Conservation (phyloP, 2,329 filamentous ascomycete genomes). For the Exophiala lecanii-corni region DNA sequence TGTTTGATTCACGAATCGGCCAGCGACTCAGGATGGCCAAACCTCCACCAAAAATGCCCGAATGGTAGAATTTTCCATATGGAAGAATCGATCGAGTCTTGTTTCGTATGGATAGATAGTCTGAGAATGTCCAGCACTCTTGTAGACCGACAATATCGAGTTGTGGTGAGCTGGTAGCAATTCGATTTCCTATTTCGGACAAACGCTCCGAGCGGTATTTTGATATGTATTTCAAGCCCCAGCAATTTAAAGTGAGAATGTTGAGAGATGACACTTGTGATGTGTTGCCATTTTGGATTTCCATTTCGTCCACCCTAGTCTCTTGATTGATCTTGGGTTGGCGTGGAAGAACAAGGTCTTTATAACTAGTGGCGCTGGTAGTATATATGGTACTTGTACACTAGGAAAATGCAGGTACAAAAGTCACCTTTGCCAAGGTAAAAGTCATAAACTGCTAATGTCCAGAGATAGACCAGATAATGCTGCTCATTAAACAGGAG, state of each 20-base stretch:
- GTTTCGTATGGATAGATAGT: conserved; percentile 73
- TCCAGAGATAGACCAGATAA: no score
- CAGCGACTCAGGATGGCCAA: conserved; percentile 85
- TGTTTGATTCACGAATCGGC: conserved; percentile 85
- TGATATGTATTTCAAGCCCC: conserved; percentile 86
- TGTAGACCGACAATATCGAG: conserved; percentile 90
- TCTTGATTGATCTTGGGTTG: not conserved
- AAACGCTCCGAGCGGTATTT: conserved; percentile 73
- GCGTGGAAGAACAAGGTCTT: not conserved
- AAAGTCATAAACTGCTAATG: no score
- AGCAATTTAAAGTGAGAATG: conserved; percentile 89
- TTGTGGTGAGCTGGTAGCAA: conserved; percentile 62
- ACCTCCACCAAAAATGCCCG: conserved; percentile 83
- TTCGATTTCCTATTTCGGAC: conserved; percentile 73
- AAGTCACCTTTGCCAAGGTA: no score
- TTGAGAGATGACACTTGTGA: conserved; percentile 46
- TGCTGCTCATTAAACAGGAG: no score
- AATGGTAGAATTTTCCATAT: conserved; percentile 88
- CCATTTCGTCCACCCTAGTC: no score
- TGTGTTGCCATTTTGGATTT: not conserved
- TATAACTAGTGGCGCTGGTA: no score
- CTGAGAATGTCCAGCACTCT: conserved; percentile 86
- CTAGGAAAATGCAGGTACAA: no score
- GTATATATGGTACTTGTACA: no score
- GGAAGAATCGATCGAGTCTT: conserved; percentile 71